Evolutionary conservation across 257 asterid species (phyloP), one percentile per base, ranked within the genome.

Genomic region (Galeopsis tetrahit): DNA sequence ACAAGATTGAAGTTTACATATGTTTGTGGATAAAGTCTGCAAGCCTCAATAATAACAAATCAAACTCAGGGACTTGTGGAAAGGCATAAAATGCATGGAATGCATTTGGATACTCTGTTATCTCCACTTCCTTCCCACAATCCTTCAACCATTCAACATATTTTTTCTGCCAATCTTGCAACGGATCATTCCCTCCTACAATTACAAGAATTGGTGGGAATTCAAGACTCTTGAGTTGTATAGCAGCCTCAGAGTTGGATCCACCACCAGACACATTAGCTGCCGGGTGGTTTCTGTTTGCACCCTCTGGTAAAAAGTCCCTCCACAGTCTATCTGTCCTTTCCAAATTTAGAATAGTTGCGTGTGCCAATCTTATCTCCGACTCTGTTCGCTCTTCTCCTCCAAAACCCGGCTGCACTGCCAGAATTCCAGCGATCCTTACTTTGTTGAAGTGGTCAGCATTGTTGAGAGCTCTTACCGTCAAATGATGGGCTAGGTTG

Each of bases 301-400:
- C 79, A 7, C 80, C 90, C 36, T 76, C 82, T 0, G 90, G 86
- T 70, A 82, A 57, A 53, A 85, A 85, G n/a, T 36, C 65, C 80
- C 66, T 72, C 90, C 86, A 81, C 74, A 69, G n/a, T 13, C 2
- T 6, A 10, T 83, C 87, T 1, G 84, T 53, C 11, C 3, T 5
- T 31, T 63, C 6, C 61, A 73, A 58, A 34, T 49, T 57, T 8
- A 80, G 14, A 11, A 82, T 1, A 3, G 80, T 83, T 6, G 75
- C 83, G 0, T 59, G 8, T 9, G 3, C 53, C 44, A 85, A 51
- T 76, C 79, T 72, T 42, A 85, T 10, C 49, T 83, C 90, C 14
- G 87, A 75, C 10, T 80, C 84, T 0, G 85, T 84, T 10, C 85
- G 69, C 64, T 84, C 85, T 21, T 83, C 82, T 34, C 88, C 88